phyloP scores from a whole-genome alignment of 306 rosid genomes.

The Cicer chorassanicum region DNA sequence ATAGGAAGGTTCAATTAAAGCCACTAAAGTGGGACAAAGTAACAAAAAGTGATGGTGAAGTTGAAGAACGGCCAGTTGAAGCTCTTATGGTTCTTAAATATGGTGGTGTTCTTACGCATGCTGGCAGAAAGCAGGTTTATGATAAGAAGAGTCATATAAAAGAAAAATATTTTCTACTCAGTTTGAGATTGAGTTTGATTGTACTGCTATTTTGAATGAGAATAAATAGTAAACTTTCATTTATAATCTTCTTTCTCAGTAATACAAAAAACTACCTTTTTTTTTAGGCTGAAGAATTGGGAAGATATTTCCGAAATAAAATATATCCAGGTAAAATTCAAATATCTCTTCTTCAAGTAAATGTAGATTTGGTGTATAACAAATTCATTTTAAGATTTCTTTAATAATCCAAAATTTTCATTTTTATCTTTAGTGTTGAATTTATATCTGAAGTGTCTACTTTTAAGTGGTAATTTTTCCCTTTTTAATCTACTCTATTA shows the following conservation, averaged over 20 bases:
- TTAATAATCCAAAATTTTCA: neutral
- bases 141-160: conserved; percentile 18
- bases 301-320: conserved; percentile 92
- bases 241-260: conserved; percentile 30
- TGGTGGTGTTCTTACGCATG: conserved; percentile 98
- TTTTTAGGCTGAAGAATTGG: conserved; percentile 96
- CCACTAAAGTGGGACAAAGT: conserved; percentile 92
- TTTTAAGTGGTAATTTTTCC: neutral
- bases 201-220: conserved; percentile 22
- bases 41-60: conserved; percentile 71
- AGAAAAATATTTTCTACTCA: conserved; percentile 18
- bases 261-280: conserved; percentile 33
- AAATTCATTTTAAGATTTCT: conserved; percentile 4
- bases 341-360: conserved; percentile 30
- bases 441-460: neutral
- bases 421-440: neutral
- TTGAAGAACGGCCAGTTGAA: conserved; percentile 92
- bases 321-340: conserved; percentile 87
- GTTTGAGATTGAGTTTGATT: conserved; percentile 34
- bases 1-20: conserved; percentile 95
- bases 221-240: conserved; percentile 26
- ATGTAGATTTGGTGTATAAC: conserved; percentile 5
- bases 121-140: conserved; percentile 96
- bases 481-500: neutral
- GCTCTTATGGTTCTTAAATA: conserved; percentile 98